Base-by-base conservation (phyloP, 192 early-diverging fungal genomes). In the Pilobolus umbonatus region DNA sequence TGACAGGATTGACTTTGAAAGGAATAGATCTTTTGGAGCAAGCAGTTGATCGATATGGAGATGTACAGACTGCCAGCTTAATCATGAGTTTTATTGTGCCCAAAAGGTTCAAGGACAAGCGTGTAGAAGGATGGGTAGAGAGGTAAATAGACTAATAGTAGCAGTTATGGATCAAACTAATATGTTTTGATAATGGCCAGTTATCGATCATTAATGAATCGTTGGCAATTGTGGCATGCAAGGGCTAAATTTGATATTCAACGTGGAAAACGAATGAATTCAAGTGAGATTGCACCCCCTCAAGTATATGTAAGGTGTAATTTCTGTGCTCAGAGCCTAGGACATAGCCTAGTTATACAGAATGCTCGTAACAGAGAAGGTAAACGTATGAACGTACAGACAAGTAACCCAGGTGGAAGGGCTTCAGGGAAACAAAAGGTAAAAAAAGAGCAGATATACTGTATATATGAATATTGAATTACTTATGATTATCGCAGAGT, bases 221-320 rank as follows among this genome's bases (percentile, higher is more conserved):
- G 81, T 43, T 94, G 87, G 89, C 82, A 90, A 44, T 76, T 98
- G 55, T 98, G 84, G 54, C 87, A 89, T 44, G 75, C 73, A n/a
- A 80, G 96, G 2, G 91, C 92, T 25, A 69, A 80, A 30, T 96
- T 98, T 69, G 96, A 99, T 73, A 99, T 99, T 63, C 77, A 77
- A 12, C 80, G 89, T 25, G 85, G 85, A 54, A 86, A 86, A 12
- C 64, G 76, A 48, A 62, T 85, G 50, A 64, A 76, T 15, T 69
- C 80, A 7, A 71, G 77, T 8, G 75, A 85, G 7, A 79, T 82
- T 35, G 75, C 80, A 8, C 80, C 79, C 7, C 83, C 93, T 14
- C 92, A 90, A 65, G 84, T 91, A 5, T 88, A 91, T 62, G 78
- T 95, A 46, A 85, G 91, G 36, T 96, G 95, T 72, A 87, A 84